Conservation (phyloP, 768 basidiomycete species). For the Trametes cubensis region DNA sequence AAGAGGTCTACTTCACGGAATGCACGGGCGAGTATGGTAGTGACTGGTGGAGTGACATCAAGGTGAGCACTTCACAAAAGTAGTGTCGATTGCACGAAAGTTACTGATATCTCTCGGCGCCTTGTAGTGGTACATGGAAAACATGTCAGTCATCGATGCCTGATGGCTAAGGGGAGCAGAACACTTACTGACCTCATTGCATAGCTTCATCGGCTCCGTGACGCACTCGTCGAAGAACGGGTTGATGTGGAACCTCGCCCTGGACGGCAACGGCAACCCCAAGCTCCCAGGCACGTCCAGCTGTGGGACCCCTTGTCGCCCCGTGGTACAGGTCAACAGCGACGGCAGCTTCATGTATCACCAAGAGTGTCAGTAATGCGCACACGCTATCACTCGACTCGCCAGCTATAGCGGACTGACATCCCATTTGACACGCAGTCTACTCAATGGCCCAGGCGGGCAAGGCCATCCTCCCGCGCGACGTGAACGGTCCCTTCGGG, state of each 20-base stretch:
- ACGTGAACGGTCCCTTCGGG: constrained; percentile 67
- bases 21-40: constrained; percentile 67
- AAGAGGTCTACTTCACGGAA: constrained; percentile 62
- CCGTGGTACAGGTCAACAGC: constrained; percentile 66
- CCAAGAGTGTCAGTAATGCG: constrained; percentile 61
- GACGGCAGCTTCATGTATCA: constrained; percentile 66
- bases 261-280: constrained; percentile 65
- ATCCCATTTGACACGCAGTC: constrained; percentile 39
- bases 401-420: neutral
- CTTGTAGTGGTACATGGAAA: constrained; percentile 68
- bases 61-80: constrained; percentile 43
- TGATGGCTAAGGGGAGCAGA: constrained; percentile 3
- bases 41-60: constrained; percentile 83
- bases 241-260: constrained; percentile 78
- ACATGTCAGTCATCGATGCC: constrained; percentile 48
- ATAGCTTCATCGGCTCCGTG: constrained; percentile 45
- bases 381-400: neutral
- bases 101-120: neutral
- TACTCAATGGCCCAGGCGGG: constrained; percentile 76
- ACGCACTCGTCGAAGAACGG: constrained; percentile 47
- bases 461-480: constrained; percentile 72
- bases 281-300: constrained; percentile 65
- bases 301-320: constrained; percentile 68
- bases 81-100: neutral
- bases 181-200: constrained; percentile 17